These are phyloP conservation scores for Diaporthe sp. DNA, from an alignment of 2,329 filamentous ascomycete genomes.

Conservation along the genomic window DNA sequence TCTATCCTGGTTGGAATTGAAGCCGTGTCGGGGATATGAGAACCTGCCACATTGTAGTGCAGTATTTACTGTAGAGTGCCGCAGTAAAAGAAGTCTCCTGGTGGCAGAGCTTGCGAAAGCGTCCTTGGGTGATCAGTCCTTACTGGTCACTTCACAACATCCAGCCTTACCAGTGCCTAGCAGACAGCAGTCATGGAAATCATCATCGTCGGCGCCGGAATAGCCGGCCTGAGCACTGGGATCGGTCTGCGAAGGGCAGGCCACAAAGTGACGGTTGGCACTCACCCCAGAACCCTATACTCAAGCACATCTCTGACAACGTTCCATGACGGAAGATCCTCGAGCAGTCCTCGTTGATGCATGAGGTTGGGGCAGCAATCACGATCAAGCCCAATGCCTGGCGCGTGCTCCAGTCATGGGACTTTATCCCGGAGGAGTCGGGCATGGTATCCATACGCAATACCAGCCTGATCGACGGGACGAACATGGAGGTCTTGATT, in stretches of 20 bases:
- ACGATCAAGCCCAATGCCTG: constrained; percentile 18
- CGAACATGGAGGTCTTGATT: constrained; percentile 6
- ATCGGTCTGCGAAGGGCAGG: constrained; percentile 24
- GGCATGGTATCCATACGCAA: constrained; percentile 6
- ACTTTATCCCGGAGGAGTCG: not conserved
- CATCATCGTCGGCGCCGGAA: constrained; percentile 16
- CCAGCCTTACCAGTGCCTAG: not conserved
- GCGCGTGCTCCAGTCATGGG: constrained; percentile 4
- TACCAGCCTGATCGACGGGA: constrained; percentile 7
- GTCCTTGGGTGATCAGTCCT: too few species aligned
- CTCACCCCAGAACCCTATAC: not conserved
- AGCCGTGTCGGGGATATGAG: not conserved
- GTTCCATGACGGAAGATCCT: not conserved
- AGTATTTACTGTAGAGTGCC: not conserved
- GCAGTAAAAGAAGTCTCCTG: not conserved
- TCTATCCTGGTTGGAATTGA: too few species aligned
- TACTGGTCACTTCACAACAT: not conserved
- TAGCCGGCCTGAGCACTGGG: constrained; percentile 13
- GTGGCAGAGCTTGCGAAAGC: not conserved
- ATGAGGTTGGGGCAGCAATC: constrained; percentile 18
- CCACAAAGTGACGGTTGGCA: constrained; percentile 14
- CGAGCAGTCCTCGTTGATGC: constrained; percentile 10
- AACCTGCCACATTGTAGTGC: not conserved
- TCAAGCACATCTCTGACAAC: not conserved
- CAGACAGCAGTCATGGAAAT: not conserved